These are phyloP conservation scores for Nymphaea colorata DNA, from an alignment of 164 flowering plant species.

Conservation along the genomic window DNA sequence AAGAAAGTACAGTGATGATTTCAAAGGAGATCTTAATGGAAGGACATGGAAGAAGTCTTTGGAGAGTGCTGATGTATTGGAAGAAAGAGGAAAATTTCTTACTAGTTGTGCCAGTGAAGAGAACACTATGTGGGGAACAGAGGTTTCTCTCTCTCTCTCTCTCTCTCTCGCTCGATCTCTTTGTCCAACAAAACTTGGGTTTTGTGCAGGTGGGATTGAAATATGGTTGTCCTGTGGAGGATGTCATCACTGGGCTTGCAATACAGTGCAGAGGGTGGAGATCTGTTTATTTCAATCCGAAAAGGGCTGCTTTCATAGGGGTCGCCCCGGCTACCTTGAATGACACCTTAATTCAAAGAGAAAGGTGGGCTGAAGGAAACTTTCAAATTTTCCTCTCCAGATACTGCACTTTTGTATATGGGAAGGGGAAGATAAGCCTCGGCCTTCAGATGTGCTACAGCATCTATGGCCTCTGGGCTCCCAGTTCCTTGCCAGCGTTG, in stretches of 20 bases:
- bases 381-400: constrained; percentile 21
- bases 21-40: constrained; percentile 7
- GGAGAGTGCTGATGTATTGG: constrained; percentile 9
- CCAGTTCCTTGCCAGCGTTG: constrained; percentile 14
- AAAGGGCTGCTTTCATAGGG: constrained; percentile 15
- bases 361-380: constrained; percentile 27
- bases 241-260: constrained; percentile 26
- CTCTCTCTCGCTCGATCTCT: constrained; percentile 6
- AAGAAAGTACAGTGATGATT: constrained; percentile 11
- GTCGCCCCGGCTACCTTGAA: constrained; percentile 14
- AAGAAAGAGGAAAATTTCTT: constrained; percentile 18
- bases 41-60: constrained; percentile 2
- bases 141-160: constrained; percentile 21
- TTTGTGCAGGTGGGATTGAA: constrained; percentile 23
- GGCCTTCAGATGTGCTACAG: constrained; percentile 20
- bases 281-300: constrained; percentile 20
- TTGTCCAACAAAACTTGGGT: background rate
- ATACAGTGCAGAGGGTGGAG: constrained; percentile 33
- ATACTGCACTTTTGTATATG: constrained; percentile 14
- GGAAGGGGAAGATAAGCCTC: constrained; percentile 14
- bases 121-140: constrained; percentile 30
- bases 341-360: constrained; percentile 17
- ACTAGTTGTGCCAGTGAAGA: constrained; percentile 23
- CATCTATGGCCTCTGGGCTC: constrained; percentile 17
- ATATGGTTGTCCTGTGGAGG: constrained; percentile 27